Evolutionary conservation across 768 basidiomycete species (phyloP).

Genomic region (Phaeotremella fagi): DNA sequence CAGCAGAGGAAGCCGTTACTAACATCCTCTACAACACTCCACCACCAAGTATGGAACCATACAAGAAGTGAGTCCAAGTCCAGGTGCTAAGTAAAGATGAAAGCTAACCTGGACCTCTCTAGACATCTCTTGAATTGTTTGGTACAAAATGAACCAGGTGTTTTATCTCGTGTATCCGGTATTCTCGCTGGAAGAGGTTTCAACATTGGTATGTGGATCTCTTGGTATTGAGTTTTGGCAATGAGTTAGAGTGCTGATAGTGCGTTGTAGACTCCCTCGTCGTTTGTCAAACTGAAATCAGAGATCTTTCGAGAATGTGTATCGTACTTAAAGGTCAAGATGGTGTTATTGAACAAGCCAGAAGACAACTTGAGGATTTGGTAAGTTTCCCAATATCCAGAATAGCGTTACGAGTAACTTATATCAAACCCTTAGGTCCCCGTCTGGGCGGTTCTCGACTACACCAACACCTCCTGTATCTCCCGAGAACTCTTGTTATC

Average conservation of each 20-base stretch:
- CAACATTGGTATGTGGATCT: slow-evolving; percentile 55
- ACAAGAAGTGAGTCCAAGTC: slow-evolving; percentile 48
- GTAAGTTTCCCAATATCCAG: slow-evolving; percentile 54
- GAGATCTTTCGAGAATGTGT: slow-evolving; percentile 95
- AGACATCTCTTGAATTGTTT: slow-evolving; percentile 96
- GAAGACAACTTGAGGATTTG: slow-evolving; percentile 91
- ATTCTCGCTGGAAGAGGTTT: slow-evolving; percentile 95
- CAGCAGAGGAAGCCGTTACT: slow-evolving; percentile 92
- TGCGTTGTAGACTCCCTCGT: slow-evolving; percentile 80
- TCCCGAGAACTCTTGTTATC: slow-evolving; percentile 89
- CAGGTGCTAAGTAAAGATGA: slow-evolving; percentile 1
- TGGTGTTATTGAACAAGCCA: slow-evolving; percentile 93
- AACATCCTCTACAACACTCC: slow-evolving; percentile 97
- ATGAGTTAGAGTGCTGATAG: slow-evolving; percentile 1
- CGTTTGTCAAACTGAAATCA: slow-evolving; percentile 94
- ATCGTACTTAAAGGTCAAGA: slow-evolving; percentile 96
- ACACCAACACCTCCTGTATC: slow-evolving; percentile 86
- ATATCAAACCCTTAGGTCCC: slow-evolving; percentile 63
- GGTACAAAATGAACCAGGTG: slow-evolving; percentile 98
- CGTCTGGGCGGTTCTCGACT: slow-evolving; percentile 98
- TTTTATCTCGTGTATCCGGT: slow-evolving; percentile 95
- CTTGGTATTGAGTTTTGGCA: background rate
- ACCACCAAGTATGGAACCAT: slow-evolving; percentile 82
- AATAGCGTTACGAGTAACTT: background rate
- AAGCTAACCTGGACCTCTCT: background rate